Base-by-base conservation (phyloP, 73 alveolate genomes). In the Paramecium octaurelia region DNA sequence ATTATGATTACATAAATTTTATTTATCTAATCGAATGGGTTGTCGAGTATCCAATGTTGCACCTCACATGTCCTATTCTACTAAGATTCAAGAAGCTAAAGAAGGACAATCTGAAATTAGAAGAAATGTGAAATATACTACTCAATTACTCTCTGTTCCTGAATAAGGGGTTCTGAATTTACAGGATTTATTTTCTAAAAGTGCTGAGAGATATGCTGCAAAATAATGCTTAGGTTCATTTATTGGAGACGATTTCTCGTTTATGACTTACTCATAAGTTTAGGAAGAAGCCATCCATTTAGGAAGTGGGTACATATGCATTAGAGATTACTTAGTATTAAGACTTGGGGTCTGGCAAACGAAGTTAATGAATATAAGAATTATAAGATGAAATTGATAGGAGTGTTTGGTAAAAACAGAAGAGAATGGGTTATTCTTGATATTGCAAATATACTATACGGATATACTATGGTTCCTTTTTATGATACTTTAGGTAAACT, bases 321-420 rank as follows among this genome's bases (percentile, higher is more conserved):
- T 18, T 1, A 18, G 6, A 64, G 11, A 64, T 64, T 14, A 24
- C 20, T 59, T 59, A 64, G 84, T 4, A 64, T 64, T 23, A 64
- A 64, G n/a, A 27, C 46, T 2, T 64, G 42, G 84, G 46, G 75
- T 23, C 69, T 89, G 12, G 88, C 68, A 46, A 73, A 71, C 4
- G 85, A 89, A 23, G 85, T 73, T 24, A 24, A 7, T 16, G 91
- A 89, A 50, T 64, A 70, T 34, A 36, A 46, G 48, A 85, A 89
- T 59, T 70, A 31, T 16, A 68, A 77, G 23, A 31, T 89, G 35
- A 68, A 89, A 24, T 44, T 89, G n/a, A 34, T 95, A 42, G 99
- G 99, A 46, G 93, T 96, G 38, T 95, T 93, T 93, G 85, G 97
- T n/a, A 96, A 94, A 94, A 96, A 96, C 86, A 86, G 97, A 85